A percentile compares a stretch with the other conserved stretches of the same genome.
Conservation (phyloP, 1,139 yeast species). For the Hanseniaspora gamundiae region DNA sequence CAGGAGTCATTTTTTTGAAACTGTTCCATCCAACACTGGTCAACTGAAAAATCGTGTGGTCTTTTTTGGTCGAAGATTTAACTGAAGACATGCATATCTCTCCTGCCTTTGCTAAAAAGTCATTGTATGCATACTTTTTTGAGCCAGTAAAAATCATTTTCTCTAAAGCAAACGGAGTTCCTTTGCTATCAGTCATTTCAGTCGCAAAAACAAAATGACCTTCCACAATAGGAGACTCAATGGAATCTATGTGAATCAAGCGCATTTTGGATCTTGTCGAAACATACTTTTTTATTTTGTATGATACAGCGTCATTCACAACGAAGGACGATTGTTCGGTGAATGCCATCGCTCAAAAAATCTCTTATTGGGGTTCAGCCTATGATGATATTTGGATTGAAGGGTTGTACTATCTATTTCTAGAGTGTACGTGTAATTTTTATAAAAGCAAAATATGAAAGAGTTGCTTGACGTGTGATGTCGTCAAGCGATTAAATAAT, state of each 20-base stretch:
- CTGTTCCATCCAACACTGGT: constrained; percentile 91
- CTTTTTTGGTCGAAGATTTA: constrained; percentile 80
- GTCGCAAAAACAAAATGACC: constrained; percentile 90
- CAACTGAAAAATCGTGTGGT: constrained; percentile 77
- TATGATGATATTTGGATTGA: too few relatives aligned
- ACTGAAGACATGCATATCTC: constrained; percentile 65
- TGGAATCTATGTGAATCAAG: constrained; percentile 46
- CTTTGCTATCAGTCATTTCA: constrained; percentile 64
- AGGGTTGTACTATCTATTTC: too few relatives aligned
- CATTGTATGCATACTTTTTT: constrained; percentile 69
- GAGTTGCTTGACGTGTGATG: too few relatives aligned
- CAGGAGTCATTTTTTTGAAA: constrained; percentile 59
- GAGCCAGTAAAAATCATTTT: constrained; percentile 86
- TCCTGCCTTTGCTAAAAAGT: constrained; percentile 66
- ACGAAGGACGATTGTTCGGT: neutral
- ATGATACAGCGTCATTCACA: neutral
- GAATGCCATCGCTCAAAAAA: constrained; percentile 12
- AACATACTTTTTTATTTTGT: neutral
- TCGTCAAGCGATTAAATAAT: too few relatives aligned
- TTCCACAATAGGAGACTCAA: constrained; percentile 67
- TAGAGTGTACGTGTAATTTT: too few relatives aligned
- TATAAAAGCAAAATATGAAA: too few relatives aligned
- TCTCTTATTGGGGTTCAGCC: too few relatives aligned
- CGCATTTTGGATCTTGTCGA: constrained; percentile 59
- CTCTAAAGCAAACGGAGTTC: constrained; percentile 82